Evolutionary conservation across 352 stramenopile genomes (phyloP), one percentile per base, ranked within the genome.

Genomic region (Pelagophyceae sp.): DNA sequence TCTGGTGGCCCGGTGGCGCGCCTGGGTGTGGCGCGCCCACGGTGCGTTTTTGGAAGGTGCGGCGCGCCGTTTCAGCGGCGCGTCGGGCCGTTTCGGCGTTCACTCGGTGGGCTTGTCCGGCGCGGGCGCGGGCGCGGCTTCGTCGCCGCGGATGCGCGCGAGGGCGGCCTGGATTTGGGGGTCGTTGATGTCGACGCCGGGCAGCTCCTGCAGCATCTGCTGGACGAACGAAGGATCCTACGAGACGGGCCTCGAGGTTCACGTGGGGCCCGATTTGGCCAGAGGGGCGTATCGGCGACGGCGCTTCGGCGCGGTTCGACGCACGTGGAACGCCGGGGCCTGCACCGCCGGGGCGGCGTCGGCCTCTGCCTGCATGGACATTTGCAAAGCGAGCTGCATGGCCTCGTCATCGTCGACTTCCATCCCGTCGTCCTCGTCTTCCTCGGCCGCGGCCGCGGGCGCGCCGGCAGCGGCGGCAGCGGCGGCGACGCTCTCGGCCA

Each of bases 151-250:
- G 35, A 72, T 72, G 32, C 32, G 20, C 50, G 87, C 87, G 87
- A 96, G 94, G 17, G 90, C 90, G 1, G 89, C 91, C 72, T 94
- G 84, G 81, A 96, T 95, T 80, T 95, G 91, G 1, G 92, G 91
- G 81, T 96, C 90, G 81, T 96, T 96, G 38, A 88, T 87, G 81
- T 96, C 92, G 76, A 96, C 91, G 70, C 91, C 91, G 25, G 89
- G 89, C 6, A 72, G 64, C 25, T 89, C 88, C n/a, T 85, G 90
- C 51, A 96, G 84, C 77, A 96, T 80, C 58, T 89, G 91, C 80
- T 92, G 92, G 77, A 96, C 91, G 75, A 96, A 96, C 50, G 85
- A 87, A 11, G 90, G 88, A 77, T 96, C 91, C 85, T 94, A 91
- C 79, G 95, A 95, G 6, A 25, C 58, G 77, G 79, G 58, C 79